Conservation (phyloP, 352 stramenopile genomes). For the Globisporangium perplexum region DNA sequence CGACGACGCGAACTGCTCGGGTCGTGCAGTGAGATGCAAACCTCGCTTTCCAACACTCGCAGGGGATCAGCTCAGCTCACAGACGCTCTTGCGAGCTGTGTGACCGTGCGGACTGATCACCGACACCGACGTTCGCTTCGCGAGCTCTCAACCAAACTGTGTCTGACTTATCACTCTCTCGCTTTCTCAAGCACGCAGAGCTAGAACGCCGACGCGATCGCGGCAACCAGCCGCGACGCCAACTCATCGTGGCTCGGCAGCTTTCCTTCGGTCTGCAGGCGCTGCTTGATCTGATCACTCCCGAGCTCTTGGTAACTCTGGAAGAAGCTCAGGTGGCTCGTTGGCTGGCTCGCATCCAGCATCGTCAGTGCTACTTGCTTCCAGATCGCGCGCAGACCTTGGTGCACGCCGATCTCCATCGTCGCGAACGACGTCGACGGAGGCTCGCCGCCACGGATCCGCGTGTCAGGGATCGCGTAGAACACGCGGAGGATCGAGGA, state of each 20-base stretch:
- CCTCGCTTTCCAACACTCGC: too few relatives aligned
- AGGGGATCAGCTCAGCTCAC: too few relatives aligned
- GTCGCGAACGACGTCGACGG: conserved; percentile 19
- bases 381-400: conserved; percentile 50
- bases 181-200: too few relatives aligned
- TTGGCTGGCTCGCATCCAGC: conserved; percentile 27
- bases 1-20: too few relatives aligned
- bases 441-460: background rate
- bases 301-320: conserved; percentile 13
- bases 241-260: conserved; percentile 60
- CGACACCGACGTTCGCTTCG: too few relatives aligned
- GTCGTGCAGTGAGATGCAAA: too few relatives aligned
- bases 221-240: conserved; percentile 40
- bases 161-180: too few relatives aligned
- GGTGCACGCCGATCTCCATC: conserved; percentile 33
- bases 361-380: conserved; percentile 41
- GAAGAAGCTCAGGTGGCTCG: conserved; percentile 14
- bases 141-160: too few relatives aligned
- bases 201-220: conserved; percentile 31
- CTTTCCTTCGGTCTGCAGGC: conserved; percentile 32
- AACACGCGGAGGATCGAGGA: conserved; percentile 34
- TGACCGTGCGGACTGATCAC: too few relatives aligned
- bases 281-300: conserved; percentile 21
- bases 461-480: conserved; percentile 24
- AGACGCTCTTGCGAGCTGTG: too few relatives aligned